Conservation (phyloP, 441 rosid species). For the Populus tomentosa region DNA sequence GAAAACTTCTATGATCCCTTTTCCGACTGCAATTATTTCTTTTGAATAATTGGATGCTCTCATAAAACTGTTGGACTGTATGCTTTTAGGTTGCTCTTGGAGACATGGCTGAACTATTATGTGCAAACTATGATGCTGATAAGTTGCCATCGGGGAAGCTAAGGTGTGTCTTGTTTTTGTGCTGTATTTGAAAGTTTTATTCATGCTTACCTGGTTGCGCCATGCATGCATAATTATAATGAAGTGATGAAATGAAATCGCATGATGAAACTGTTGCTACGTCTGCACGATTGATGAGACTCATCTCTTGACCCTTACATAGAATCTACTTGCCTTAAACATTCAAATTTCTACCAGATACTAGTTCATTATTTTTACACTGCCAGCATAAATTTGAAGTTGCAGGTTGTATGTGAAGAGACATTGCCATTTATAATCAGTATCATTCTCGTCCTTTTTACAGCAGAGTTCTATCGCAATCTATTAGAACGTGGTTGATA, state of each 20-base stretch:
- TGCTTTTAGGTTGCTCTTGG: slow-evolving; percentile 80
- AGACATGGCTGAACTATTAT: slow-evolving; percentile 70
- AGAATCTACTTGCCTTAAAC: background rate
- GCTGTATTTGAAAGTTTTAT: background rate
- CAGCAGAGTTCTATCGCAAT: background rate
- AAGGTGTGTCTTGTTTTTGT: slow-evolving; percentile 41
- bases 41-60: background rate
- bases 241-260: background rate
- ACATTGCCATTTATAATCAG: background rate
- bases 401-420: background rate
- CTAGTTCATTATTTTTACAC: background rate
- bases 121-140: slow-evolving; percentile 63
- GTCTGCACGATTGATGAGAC: background rate
- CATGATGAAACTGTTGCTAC: background rate
- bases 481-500: background rate
- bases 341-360: background rate
- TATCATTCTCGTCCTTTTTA: background rate
- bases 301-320: background rate
- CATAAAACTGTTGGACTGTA: slow-evolving; percentile 1
- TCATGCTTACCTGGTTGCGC: slow-evolving; percentile 4
- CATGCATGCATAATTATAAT: background rate
- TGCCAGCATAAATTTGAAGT: slow-evolving; percentile 9
- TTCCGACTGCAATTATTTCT: background rate
- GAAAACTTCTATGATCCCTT: background rate
- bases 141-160: slow-evolving; percentile 71